Evolutionary conservation across 2,329 filamentous ascomycete species (phyloP), one percentile per base, ranked within the genome.

Genomic region (Fusarium armeniacum): DNA sequence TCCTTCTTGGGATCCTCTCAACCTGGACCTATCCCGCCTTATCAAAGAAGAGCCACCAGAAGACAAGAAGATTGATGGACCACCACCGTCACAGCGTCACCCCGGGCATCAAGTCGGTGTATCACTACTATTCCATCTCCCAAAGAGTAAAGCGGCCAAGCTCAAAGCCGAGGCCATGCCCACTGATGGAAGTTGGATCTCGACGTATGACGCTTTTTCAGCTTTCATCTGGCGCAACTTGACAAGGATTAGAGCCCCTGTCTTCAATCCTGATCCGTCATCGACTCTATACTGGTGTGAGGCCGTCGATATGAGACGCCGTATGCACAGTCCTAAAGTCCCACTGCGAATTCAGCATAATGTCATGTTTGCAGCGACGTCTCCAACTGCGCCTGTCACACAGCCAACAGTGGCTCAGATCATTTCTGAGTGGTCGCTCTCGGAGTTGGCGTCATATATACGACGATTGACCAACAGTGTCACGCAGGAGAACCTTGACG

Each of bases 181-280:
- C 0, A 50, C 70, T 0, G 78, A 80, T 20, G 78, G 76, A 9
- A 72, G 73, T 1, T 83, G 82, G 81, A 77, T 84, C 35, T 84
- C 82, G 6, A 84, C 80, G 3, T 84, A 83, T 63, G 83, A 84
- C 51, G 81, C 81, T n/a, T 78, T 80, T 58, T 75, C 76, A 2
- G 81, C 82, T 12, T 79, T 80, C 41, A 75, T 84, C 11, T 83
- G 82, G 81, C 80, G 82, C 3, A 72, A 72, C 5, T 58, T 83
- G 0, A 76, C 80, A 3, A 75, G 77, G 4, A 71, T 80, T 6
- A 77, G 81, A 12, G 76, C 76, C 0, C 73, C 74, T 0, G 28
- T 80, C 2, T 82, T 79, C 66, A 75, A 79, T 0, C 66, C 76
- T 0, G 76, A 79, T 32, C 70, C 76, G 9, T 61, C 66, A 0